Base-by-base conservation (phyloP, 805 yeast genomes). In the Barnettozyma sp. region DNA sequence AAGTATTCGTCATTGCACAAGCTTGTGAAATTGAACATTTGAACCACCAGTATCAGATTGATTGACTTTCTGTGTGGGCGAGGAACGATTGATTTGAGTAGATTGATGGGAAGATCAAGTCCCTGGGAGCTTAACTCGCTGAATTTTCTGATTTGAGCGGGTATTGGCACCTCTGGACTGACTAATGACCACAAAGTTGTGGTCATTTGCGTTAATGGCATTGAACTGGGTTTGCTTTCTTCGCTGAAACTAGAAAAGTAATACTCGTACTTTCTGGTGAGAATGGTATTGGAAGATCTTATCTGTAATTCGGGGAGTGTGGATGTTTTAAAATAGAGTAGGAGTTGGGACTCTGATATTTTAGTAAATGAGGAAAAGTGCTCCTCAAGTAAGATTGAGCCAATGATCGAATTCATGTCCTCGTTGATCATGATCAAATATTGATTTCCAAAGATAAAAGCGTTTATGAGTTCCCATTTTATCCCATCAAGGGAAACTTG, bases 181-280 rank as follows among this genome's bases (percentile, higher is more conserved):
- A 72, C 47, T 8, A 68, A 43, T 8, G 50, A 50, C 76, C 81
- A 71, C 1, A 68, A 67, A 42, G 68, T 76, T 1, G 69, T 60
- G 1, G 81, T 68, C 41, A 74, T 52, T 46, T 73, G 75, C 22
- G 60, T 59, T 18, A 73, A 43, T 5, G 71, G 62, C 7, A 60
- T 35, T 13, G 27, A 14, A 11, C 5, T 25, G 18, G 18, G 16
- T 13, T 15, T 37, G 24, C 26, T 38, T 7, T 22, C 33, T 16
- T 16, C 12, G 11, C 41, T 21, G n/a, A 40, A 42, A 22, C 30
- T 38, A 0, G 36, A 34, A 19, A 48, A 45, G 34, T 41, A 59
- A 36, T 55, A 60, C 22, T 60, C 58, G 71, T 76, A 72, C 50
- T 70, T 70, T 6, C 57, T 42, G 1, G 60, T 45, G 1, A 68